Evolutionary conservation across 805 yeast genomes (phyloP).

Genomic region (Komagataella phaffii): DNA sequence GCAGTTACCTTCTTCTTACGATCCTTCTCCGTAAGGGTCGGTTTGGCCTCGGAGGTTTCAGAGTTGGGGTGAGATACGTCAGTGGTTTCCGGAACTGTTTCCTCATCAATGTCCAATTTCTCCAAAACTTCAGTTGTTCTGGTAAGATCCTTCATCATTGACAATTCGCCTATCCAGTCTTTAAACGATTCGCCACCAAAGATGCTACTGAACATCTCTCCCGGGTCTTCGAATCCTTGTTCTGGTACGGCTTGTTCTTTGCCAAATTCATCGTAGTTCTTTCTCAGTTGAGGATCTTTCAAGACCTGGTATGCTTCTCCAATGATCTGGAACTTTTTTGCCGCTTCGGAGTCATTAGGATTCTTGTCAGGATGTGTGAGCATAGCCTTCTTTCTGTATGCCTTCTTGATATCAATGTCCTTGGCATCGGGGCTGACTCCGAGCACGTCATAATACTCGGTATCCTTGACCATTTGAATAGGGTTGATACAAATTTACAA

Average conservation of each 20-base stretch:
- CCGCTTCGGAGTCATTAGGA: constrained; percentile 88
- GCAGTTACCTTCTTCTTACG: constrained; percentile 10
- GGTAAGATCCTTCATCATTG: constrained; percentile 49
- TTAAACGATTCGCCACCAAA: constrained; percentile 76
- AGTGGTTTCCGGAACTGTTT: neutral
- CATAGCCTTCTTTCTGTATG: constrained; percentile 85
- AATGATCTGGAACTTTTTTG: constrained; percentile 68
- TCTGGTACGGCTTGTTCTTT: constrained; percentile 61
- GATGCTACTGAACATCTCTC: constrained; percentile 69
- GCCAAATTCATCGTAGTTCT: constrained; percentile 75
- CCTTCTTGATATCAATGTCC: constrained; percentile 77
- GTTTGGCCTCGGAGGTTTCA: neutral
- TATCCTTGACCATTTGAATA: constrained; percentile 62
- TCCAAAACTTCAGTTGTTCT: constrained; percentile 41
- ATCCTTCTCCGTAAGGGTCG: neutral
- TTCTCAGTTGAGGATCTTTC: constrained; percentile 57
- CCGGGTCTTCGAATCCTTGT: constrained; percentile 72
- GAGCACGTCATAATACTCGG: constrained; percentile 73
- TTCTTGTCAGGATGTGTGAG: constrained; percentile 92
- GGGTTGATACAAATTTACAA: neutral
- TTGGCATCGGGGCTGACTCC: constrained; percentile 60
- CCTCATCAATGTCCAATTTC: constrained; percentile 12
- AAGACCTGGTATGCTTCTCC: constrained; percentile 69
- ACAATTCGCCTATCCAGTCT: constrained; percentile 69
- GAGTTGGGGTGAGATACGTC: neutral